Percentiles rank a stretch among this genome's conserved stretches.
Conservation (phyloP, 106 monocot species). For the Triglochin maritima region DNA sequence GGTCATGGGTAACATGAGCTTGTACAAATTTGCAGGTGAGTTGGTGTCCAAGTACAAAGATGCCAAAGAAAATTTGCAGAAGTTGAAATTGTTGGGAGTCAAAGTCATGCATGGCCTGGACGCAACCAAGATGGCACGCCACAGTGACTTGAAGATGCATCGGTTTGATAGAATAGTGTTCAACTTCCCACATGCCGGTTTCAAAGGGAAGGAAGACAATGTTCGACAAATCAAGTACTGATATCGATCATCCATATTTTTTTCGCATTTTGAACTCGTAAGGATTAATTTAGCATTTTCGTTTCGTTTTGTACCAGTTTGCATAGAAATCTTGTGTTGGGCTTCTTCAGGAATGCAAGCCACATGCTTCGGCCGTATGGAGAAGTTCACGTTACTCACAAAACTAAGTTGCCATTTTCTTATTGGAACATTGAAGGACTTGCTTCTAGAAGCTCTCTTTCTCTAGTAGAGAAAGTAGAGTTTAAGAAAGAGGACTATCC, state of each 20-base stretch:
- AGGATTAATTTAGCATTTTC: too few species aligned
- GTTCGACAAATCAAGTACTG: not conserved
- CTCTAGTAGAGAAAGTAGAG: not conserved
- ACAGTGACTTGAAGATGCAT: slow-evolving; percentile 23
- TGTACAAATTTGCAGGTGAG: not conserved
- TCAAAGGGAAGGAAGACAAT: slow-evolving; percentile 7
- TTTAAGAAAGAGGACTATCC: slow-evolving; percentile 7
- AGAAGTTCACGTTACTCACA: slow-evolving; percentile 14
- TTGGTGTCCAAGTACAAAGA: slow-evolving; percentile 28
- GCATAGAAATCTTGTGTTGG: not conserved
- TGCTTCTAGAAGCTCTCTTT: not conserved
- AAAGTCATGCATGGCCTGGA: slow-evolving; percentile 37
- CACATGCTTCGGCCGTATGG: slow-evolving; percentile 9
- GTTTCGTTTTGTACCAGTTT: not conserved
- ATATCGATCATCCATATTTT: too few species aligned
- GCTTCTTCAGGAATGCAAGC: slow-evolving; percentile 9
- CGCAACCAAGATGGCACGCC: slow-evolving; percentile 38
- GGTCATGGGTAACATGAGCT: too few species aligned
- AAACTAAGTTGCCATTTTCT: slow-evolving; percentile 1
- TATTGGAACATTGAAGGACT: slow-evolving; percentile 10
- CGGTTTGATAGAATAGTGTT: slow-evolving; percentile 50
- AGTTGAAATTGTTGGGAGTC: slow-evolving; percentile 32
- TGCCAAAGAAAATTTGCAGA: slow-evolving; percentile 29
- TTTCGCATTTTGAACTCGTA: too few species aligned
- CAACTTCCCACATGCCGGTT: slow-evolving; percentile 58